Evolutionary conservation across 2,329 filamentous ascomycete genomes (phyloP).

Genomic region (Verticillium zaregamsianum): DNA sequence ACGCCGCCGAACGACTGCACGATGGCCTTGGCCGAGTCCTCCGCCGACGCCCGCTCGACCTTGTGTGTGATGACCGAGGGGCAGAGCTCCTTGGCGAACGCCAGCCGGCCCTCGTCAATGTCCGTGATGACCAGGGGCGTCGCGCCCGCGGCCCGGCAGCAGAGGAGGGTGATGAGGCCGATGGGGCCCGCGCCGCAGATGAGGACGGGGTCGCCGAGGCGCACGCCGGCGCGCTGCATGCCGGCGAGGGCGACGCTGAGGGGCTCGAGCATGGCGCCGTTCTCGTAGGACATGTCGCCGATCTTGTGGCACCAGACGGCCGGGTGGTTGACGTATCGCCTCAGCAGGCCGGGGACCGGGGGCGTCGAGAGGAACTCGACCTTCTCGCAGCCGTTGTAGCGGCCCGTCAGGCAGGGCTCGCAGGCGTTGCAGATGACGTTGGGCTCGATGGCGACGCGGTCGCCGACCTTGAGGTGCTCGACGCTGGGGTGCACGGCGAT

Average conservation of each 20-base stretch:
- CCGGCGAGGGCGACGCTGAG: constrained; percentile 85
- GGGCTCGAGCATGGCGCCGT: constrained; percentile 87
- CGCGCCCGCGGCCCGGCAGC: constrained; percentile 79
- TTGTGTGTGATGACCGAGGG: constrained; percentile 78
- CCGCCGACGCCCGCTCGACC: constrained; percentile 61
- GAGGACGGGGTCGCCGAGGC: constrained; percentile 80
- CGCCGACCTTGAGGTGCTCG: constrained; percentile 71
- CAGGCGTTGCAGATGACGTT: constrained; percentile 89
- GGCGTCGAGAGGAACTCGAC: constrained; percentile 89
- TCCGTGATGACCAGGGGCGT: constrained; percentile 92
- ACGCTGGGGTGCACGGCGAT: constrained; percentile 81
- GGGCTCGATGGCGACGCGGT: constrained; percentile 90
- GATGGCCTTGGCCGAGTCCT: constrained; percentile 70
- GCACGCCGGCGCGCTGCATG: constrained; percentile 75
- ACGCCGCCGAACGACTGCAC: constrained; percentile 65
- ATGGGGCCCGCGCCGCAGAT: constrained; percentile 94
- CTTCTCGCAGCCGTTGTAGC: constrained; percentile 90
- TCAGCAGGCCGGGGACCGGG: constrained; percentile 78
- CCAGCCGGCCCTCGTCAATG: constrained; percentile 80
- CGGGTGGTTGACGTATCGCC: constrained; percentile 92
- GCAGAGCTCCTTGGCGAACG: constrained; percentile 79
- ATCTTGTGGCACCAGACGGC: constrained; percentile 97
- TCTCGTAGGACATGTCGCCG: constrained; percentile 84
- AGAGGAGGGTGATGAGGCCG: constrained; percentile 82
- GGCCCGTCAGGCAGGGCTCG: constrained; percentile 85